These are phyloP conservation scores for Breviolum minutum DNA, from an alignment of 73 alveolate species.

Conservation along the genomic window DNA sequence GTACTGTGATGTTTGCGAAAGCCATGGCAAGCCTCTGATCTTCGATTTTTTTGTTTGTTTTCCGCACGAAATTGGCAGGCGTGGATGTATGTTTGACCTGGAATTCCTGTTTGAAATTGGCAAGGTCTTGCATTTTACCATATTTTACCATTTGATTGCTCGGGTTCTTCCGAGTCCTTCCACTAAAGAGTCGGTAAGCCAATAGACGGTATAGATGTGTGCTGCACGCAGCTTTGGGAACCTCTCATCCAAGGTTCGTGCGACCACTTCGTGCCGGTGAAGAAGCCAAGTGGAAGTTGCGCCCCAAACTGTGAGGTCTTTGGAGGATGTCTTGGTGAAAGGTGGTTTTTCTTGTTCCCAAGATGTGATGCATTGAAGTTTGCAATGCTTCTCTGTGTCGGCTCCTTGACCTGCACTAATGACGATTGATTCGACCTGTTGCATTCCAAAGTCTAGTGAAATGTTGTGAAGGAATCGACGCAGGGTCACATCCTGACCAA, in stretches of 20 bases:
- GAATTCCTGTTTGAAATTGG: too few relatives aligned
- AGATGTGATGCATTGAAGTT: background rate
- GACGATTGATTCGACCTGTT: background rate
- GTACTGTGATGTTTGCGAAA: too few relatives aligned
- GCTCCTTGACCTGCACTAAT: background rate
- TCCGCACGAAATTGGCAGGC: too few relatives aligned
- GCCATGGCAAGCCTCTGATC: too few relatives aligned
- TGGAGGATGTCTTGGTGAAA: background rate
- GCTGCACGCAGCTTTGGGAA: background rate
- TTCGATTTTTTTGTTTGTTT: too few relatives aligned
- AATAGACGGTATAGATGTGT: too few relatives aligned
- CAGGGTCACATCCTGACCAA: background rate
- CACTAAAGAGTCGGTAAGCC: too few relatives aligned
- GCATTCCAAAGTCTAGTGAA: background rate
- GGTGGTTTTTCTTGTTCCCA: background rate
- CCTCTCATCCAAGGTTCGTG: background rate
- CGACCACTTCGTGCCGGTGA: conserved; percentile 89
- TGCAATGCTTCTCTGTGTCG: background rate
- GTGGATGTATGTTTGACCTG: too few relatives aligned
- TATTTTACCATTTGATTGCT: too few relatives aligned
- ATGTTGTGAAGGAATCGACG: background rate
- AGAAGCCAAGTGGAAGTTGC: conserved; percentile 60
- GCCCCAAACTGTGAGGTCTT: conserved; percentile 33
- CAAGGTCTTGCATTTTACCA: too few relatives aligned
- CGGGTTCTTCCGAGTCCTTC: too few relatives aligned